Evolutionary conservation across 2,329 filamentous ascomycete genomes (phyloP).

Genomic region (Penicillium occitanis): DNA sequence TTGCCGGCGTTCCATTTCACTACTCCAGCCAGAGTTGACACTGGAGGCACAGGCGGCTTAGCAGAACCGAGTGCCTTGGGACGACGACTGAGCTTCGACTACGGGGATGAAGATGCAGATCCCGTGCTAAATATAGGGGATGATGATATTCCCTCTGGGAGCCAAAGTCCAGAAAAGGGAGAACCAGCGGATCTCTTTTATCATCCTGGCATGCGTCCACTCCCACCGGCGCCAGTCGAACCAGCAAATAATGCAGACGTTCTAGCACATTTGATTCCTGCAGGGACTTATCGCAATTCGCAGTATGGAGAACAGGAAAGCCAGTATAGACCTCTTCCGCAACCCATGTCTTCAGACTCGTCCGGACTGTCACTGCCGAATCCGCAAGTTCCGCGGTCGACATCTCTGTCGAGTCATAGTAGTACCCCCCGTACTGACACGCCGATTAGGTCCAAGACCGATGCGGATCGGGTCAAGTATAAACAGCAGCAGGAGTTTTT

Average conservation of each 20-base stretch:
- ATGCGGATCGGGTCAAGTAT: constrained; percentile 68
- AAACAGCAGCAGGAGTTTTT: constrained; percentile 54
- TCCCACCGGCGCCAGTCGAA: constrained; percentile 64
- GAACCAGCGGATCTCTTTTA: constrained; percentile 92
- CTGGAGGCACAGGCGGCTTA: constrained; percentile 84
- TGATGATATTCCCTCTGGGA: constrained; percentile 48
- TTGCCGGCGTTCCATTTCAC: constrained; percentile 55
- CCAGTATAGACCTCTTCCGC: constrained; percentile 39
- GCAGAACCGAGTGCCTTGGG: constrained; percentile 66
- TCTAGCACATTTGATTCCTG: constrained; percentile 51
- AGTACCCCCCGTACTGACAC: constrained; percentile 75
- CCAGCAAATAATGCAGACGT: constrained; percentile 47
- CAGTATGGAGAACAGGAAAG: constrained; percentile 31
- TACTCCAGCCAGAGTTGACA: constrained; percentile 73
- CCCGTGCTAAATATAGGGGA: constrained; percentile 57
- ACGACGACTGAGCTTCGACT: constrained; percentile 82
- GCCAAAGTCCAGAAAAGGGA: constrained; percentile 66
- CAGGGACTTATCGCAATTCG: constrained; percentile 59
- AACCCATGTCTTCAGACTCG: constrained; percentile 50
- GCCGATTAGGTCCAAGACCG: constrained; percentile 89
- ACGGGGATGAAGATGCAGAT: constrained; percentile 88
- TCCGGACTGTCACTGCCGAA: constrained; percentile 50
- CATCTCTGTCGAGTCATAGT: constrained; percentile 79
- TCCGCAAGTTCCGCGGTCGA: constrained; percentile 65
- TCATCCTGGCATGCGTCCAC: constrained; percentile 73